These are phyloP conservation scores for Conoideocrella luteorostrata DNA, from an alignment of 2,329 filamentous ascomycete genomes.

Conservation along the genomic window DNA sequence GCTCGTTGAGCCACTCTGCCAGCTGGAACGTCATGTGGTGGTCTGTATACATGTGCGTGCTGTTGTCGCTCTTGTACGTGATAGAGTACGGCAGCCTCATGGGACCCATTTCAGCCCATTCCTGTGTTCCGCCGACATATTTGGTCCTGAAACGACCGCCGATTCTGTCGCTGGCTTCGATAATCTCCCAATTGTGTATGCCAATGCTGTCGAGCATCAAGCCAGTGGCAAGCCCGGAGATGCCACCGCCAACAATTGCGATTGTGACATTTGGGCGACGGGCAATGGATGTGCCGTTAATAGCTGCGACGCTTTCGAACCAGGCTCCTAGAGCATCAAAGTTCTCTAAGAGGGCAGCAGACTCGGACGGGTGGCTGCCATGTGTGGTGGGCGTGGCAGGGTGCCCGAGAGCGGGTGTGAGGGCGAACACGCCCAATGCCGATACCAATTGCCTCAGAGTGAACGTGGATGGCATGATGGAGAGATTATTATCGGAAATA, in stretches of 20 bases:
- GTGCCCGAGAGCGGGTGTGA: neutral
- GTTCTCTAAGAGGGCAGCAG: constrained; percentile 6
- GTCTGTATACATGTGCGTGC: constrained; percentile 34
- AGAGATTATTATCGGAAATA: too few species aligned
- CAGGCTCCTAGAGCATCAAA: constrained; percentile 30
- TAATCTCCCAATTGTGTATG: constrained; percentile 37
- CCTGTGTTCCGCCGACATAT: constrained; percentile 32
- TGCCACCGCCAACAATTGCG: constrained; percentile 31
- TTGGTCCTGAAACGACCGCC: constrained; percentile 37
- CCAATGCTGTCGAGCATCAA: constrained; percentile 36
- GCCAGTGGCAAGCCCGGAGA: constrained; percentile 20
- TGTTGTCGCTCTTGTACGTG: constrained; percentile 32
- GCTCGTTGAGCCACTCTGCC: constrained; percentile 31
- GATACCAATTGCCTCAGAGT: too few species aligned
- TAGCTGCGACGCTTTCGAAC: constrained; percentile 32
- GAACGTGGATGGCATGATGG: too few species aligned
- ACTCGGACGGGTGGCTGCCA: too few species aligned
- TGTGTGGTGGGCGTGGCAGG: too few species aligned
- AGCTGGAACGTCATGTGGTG: constrained; percentile 37
- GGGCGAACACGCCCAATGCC: constrained; percentile 4
- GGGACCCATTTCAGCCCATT: constrained; percentile 33
- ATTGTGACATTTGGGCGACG: constrained; percentile 15
- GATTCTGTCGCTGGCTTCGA: constrained; percentile 33
- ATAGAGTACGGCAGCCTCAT: constrained; percentile 37
- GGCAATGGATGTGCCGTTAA: constrained; percentile 20